Evolutionary conservation across 176 grass and related monocot species (phyloP), one percentile per base, ranked within the genome.

Genomic region (Poa pratensis): DNA sequence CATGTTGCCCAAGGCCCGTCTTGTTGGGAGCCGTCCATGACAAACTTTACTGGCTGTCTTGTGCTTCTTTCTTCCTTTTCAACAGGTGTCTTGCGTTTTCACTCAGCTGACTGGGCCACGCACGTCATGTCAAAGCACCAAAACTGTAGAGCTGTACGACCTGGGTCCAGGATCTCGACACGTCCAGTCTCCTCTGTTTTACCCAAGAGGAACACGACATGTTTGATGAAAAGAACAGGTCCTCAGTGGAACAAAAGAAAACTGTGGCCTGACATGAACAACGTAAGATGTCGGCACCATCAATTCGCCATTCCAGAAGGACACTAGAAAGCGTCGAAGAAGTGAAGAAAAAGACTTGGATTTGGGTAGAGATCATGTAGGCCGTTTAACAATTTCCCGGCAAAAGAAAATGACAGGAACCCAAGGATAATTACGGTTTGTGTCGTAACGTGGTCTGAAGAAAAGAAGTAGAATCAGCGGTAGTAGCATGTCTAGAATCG

Each of bases 81-180:
- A 62, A 1, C 5, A 7, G 13, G 61, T 30, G 61, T 16, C 26
- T 17, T 64, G 61, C 14, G 61, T 64, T 64, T 75, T 75, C 72
- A 51, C 46, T 51, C 46, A 24, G 27, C 72, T 18, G 72, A 65
- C 32, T 74, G 51, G 67, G 24, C 67, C 23, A 58, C 32, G 28
- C 51, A 18, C 10, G 23, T 79, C 68, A 66, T 77, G 84, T 83
- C 84, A 77, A 80, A 66, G 34, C 65, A 83, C 4, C 81, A 32
- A 34, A 4, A 48, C 66, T 87, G 88, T 90, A 74, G 80, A 20
- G 2, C 1, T 24, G 83, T 80, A 83, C 84, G 75, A 68, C 16
- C 16, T 22, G 28, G 26, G 51, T 71, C 26, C 54, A 18, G 30
- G n/a, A 39, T 57, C 3, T 87, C 68, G 84, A 90, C 84, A 87